These are phyloP conservation scores for Wickerhamomyces sp. DNA, from an alignment of 1,139 yeast species.

Conservation along the genomic window DNA sequence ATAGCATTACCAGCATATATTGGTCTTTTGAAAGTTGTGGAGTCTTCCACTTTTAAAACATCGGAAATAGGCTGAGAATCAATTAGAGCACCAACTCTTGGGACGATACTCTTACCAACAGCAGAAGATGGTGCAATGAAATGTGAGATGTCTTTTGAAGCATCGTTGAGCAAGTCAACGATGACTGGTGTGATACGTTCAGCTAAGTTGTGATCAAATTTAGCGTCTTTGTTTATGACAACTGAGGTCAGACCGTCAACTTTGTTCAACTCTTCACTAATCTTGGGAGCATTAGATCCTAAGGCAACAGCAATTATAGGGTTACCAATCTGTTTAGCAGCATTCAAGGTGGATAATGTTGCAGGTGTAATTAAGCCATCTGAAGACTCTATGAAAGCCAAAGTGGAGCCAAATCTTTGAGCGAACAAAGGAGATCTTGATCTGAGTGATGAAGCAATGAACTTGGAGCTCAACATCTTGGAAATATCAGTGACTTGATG, in stretches of 20 bases:
- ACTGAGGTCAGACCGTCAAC: conserved; percentile 40
- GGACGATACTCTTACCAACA: conserved; percentile 81
- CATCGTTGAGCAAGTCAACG: conserved; percentile 38
- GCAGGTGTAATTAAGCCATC: conserved; percentile 56
- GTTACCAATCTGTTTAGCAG: conserved; percentile 60
- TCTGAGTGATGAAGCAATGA: background rate
- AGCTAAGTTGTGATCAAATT: conserved; percentile 56
- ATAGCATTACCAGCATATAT: conserved; percentile 95
- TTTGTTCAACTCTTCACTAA: conserved; percentile 35
- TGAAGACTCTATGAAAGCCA: conserved; percentile 64
- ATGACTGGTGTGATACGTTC: conserved; percentile 63
- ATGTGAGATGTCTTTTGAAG: conserved; percentile 51
- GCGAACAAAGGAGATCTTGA: conserved; percentile 1
- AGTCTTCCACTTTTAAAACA: conserved; percentile 59
- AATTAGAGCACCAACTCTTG: conserved; percentile 79
- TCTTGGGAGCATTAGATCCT: conserved; percentile 47
- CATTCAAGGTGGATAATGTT: conserved; percentile 60
- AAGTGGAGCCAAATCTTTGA: conserved; percentile 49
- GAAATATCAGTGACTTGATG: background rate
- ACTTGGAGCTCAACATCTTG: background rate
- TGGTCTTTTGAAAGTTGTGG: conserved; percentile 81
- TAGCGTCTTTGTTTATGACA: conserved; percentile 43
- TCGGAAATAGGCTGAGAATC: conserved; percentile 90
- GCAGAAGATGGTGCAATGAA: conserved; percentile 80
- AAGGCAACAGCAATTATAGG: conserved; percentile 60